Evolutionary conservation across 2,329 filamentous ascomycete species (phyloP).

Genomic region (Colletotrichum horii): DNA sequence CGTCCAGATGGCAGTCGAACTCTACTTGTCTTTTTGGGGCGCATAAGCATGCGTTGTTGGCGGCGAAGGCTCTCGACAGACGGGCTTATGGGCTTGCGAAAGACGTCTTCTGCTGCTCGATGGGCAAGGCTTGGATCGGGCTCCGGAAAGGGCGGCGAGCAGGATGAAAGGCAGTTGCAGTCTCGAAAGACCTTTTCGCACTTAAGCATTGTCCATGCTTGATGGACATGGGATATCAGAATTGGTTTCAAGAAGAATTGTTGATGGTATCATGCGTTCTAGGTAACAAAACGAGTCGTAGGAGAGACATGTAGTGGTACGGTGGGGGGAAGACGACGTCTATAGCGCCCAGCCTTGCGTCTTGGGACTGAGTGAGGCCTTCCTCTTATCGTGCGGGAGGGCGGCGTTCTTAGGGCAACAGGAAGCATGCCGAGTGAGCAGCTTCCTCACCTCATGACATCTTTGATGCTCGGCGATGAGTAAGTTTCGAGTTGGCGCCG

Average conservation of each 20-base stretch:
- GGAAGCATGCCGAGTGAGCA: background rate
- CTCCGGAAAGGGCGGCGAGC: slow-evolving; percentile 6
- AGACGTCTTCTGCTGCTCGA: slow-evolving; percentile 34
- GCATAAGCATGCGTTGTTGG: slow-evolving; percentile 40
- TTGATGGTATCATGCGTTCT: slow-evolving; percentile 20
- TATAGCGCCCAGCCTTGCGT: background rate
- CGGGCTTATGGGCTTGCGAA: slow-evolving; percentile 33
- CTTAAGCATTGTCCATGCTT: slow-evolving; percentile 47
- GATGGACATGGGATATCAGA: slow-evolving; percentile 24
- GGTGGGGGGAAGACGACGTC: background rate
- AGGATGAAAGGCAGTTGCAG: slow-evolving; percentile 13
- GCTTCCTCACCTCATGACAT: slow-evolving; percentile 57
- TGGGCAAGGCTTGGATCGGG: slow-evolving; percentile 27
- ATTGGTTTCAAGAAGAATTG: slow-evolving; percentile 30
- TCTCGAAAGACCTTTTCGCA: slow-evolving; percentile 43
- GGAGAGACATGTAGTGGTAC: slow-evolving; percentile 11
- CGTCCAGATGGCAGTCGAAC: slow-evolving; percentile 34
- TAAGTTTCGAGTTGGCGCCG: slow-evolving; percentile 82
- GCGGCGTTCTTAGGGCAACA: background rate
- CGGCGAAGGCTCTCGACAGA: slow-evolving; percentile 34
- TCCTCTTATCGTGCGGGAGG: background rate
- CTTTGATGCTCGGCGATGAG: slow-evolving; percentile 79
- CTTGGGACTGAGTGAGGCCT: background rate
- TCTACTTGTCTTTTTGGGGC: slow-evolving; percentile 35
- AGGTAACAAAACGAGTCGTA: slow-evolving; percentile 15